Percentiles rank a stretch among this genome's conserved stretches.
Conservation (phyloP, 1,284 basidiomycete genomes). For the Gymnopus androsaceus region DNA sequence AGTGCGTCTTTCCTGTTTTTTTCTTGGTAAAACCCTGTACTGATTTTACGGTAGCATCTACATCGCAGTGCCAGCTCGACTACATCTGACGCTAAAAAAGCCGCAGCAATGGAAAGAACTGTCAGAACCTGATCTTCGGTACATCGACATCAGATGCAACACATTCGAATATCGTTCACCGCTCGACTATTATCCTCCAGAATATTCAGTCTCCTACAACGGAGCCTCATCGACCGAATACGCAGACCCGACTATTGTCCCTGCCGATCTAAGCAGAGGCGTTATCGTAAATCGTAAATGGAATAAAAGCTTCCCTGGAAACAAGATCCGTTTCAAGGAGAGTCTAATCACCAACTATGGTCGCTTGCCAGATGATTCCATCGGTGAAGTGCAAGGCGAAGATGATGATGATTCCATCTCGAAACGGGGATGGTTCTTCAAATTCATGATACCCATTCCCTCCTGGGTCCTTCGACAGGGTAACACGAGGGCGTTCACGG, state of each 20-base stretch:
- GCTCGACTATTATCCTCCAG: constrained; percentile 7
- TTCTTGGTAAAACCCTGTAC: neutral
- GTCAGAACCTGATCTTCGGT: constrained; percentile 15
- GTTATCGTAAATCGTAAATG: constrained; percentile 15
- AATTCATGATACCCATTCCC: constrained; percentile 14
- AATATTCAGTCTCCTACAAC: constrained; percentile 13
- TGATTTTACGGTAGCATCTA: constrained; percentile 11
- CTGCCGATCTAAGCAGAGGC: constrained; percentile 12
- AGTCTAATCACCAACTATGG: constrained; percentile 11
- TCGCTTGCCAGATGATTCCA: constrained; percentile 10
- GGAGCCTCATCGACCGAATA: constrained; percentile 14
- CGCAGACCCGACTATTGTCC: constrained; percentile 5
- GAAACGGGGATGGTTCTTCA: constrained; percentile 14
- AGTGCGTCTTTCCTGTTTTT: constrained; percentile 2
- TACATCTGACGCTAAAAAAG: constrained; percentile 11
- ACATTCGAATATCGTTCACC: constrained; percentile 14
- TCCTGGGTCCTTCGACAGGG: constrained; percentile 14
- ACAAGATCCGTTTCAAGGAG: constrained; percentile 5
- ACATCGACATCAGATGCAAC: constrained; percentile 15
- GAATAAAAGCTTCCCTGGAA: constrained; percentile 12
- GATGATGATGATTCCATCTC: constrained; percentile 7
- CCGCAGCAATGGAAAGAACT: constrained; percentile 6
- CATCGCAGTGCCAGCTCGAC: constrained; percentile 11
- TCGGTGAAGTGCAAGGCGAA: neutral
- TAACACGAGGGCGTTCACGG: constrained; percentile 10